phyloP scores from a whole-genome alignment of 2,329 filamentous ascomycete genomes.

The Karstenula rhodostoma region DNA sequence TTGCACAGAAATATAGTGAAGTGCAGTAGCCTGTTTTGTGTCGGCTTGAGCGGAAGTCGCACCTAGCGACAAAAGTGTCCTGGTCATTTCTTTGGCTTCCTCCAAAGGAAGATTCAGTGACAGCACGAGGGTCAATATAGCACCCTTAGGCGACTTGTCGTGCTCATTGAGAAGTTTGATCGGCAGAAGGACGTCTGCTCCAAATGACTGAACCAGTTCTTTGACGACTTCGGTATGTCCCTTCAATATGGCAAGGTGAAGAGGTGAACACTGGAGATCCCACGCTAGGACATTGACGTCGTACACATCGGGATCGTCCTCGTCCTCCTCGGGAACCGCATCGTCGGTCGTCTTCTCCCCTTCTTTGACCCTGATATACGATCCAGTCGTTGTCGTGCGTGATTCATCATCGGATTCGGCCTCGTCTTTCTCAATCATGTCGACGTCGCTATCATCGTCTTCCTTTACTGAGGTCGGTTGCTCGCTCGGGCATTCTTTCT shows the following conservation, averaged over 20 bases:
- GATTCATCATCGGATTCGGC: slow-evolving; percentile 51
- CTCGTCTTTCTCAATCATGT: slow-evolving; percentile 62
- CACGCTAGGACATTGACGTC: slow-evolving; percentile 81
- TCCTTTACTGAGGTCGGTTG: slow-evolving; percentile 37
- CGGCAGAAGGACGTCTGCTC: slow-evolving; percentile 78
- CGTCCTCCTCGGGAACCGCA: slow-evolving; percentile 62
- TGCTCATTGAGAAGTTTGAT: slow-evolving; percentile 68
- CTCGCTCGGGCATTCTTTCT: slow-evolving; percentile 22
- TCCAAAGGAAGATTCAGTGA: slow-evolving; percentile 69
- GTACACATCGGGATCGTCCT: slow-evolving; percentile 79
- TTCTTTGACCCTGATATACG: slow-evolving; percentile 74
- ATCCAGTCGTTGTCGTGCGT: slow-evolving; percentile 64
- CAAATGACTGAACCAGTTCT: slow-evolving; percentile 73
- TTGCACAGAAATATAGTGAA: slow-evolving; percentile 70
- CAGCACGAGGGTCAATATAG: slow-evolving; percentile 75
- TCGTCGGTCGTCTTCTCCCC: slow-evolving; percentile 55
- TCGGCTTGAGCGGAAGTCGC: slow-evolving; percentile 79
- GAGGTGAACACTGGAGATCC: slow-evolving; percentile 76
- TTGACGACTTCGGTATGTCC: slow-evolving; percentile 75
- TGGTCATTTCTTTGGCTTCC: slow-evolving; percentile 70
- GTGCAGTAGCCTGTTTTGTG: slow-evolving; percentile 66
- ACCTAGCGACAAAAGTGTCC: slow-evolving; percentile 72
- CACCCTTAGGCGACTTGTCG: slow-evolving; percentile 61
- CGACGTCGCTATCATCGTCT: slow-evolving; percentile 55
- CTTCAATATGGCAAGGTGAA: slow-evolving; percentile 80